Conservation (phyloP, 2,329 filamentous ascomycete species). For the Sclerotinia nivalis region DNA sequence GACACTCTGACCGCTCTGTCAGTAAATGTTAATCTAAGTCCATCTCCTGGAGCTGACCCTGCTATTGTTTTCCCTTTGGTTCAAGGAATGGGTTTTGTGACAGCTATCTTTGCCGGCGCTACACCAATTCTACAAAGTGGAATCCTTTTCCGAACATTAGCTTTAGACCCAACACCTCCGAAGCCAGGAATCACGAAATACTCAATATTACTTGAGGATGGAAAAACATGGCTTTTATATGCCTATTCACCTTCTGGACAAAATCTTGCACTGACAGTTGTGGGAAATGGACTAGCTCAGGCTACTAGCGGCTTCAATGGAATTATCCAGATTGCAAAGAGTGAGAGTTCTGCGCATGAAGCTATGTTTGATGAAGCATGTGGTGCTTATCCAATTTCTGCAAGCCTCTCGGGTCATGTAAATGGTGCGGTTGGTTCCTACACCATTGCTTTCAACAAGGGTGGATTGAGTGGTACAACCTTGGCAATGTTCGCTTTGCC, state of each 20-base stretch:
- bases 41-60: conserved; percentile 53
- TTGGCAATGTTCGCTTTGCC: conserved; percentile 86
- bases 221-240: conserved; percentile 78
- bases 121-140: conserved; percentile 73
- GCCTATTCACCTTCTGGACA: conserved; percentile 60
- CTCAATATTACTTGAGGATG: conserved; percentile 69
- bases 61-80: conserved; percentile 77
- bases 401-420: conserved; percentile 63
- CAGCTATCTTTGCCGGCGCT: conserved; percentile 69
- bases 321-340: conserved; percentile 78
- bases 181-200: conserved; percentile 74
- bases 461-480: conserved; percentile 58
- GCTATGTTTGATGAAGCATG: conserved; percentile 71
- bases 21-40: conserved; percentile 66
- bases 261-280: conserved; percentile 66
- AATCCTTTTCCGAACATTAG: conserved; percentile 71
- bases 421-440: conserved; percentile 67
- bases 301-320: conserved; percentile 72
- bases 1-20: conserved; percentile 59
- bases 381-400: conserved; percentile 70
- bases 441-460: conserved; percentile 70
- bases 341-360: conserved; percentile 54
- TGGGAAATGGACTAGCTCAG: conserved; percentile 64
- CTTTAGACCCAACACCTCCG: conserved; percentile 54
- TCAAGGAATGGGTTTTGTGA: conserved; percentile 88